Evolutionary conservation across 139 green algal species (phyloP).

Genomic region (Tetratostichococcus sp.): DNA sequence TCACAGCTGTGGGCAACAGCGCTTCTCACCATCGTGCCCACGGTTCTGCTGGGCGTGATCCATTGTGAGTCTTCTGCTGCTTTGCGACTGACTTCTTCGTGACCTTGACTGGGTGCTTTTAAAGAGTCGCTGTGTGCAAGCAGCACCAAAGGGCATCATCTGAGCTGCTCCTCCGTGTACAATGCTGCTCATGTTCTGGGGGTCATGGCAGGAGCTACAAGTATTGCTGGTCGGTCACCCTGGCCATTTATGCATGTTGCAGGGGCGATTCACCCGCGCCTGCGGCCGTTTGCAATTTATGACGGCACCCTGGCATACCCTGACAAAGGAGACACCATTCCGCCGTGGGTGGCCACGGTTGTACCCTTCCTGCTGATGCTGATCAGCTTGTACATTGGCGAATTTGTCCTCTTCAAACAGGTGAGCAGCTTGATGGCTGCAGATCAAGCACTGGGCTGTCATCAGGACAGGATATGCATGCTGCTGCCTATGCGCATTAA

Average conservation of each 20-base stretch:
- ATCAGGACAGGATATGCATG: too few relatives aligned
- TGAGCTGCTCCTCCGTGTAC: too few relatives aligned
- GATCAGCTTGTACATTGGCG: slow-evolving; percentile 5
- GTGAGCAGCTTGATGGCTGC: neutral
- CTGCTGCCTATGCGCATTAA: too few relatives aligned
- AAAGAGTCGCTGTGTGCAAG: too few relatives aligned
- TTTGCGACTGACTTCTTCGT: too few relatives aligned
- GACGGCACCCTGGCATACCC: slow-evolving; percentile 27
- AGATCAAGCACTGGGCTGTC: too few relatives aligned
- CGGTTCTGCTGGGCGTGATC: slow-evolving; percentile 4
- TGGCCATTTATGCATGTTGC: too few relatives aligned
- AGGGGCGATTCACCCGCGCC: neutral
- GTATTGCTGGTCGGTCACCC: too few relatives aligned
- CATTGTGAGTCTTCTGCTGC: neutral
- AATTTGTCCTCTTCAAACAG: slow-evolving; percentile 10
- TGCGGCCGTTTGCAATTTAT: slow-evolving; percentile 11
- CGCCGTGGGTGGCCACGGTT: neutral
- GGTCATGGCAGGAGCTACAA: neutral
- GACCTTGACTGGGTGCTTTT: too few relatives aligned
- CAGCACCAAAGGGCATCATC: too few relatives aligned
- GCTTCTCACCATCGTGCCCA: neutral
- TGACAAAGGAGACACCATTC: slow-evolving; percentile 3
- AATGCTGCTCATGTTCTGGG: too few relatives aligned
- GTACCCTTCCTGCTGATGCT: slow-evolving; percentile 1
- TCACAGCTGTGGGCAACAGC: slow-evolving; percentile 14